Conservation (phyloP, 768 basidiomycete species). For the Suillus plorans region DNA sequence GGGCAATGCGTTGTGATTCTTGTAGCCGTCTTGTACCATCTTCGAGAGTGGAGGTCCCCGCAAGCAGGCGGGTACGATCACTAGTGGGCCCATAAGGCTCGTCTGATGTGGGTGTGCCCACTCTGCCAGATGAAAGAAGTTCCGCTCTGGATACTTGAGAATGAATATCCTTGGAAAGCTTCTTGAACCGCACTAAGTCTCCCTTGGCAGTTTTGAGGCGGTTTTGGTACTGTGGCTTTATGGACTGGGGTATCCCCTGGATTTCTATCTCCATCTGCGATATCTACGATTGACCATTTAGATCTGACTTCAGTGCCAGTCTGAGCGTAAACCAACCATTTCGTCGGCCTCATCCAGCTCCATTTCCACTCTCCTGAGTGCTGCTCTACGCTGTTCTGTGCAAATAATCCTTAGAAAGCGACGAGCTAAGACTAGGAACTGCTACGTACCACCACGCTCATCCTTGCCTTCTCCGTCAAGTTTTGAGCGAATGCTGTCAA, state of each 20-base stretch:
- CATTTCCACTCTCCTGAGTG: conserved; percentile 84
- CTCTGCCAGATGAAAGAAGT: conserved; percentile 58
- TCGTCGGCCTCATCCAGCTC: conserved; percentile 98
- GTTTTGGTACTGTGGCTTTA: conserved; percentile 72
- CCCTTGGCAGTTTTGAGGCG: conserved; percentile 76
- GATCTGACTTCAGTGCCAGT: background rate
- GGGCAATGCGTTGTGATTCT: conserved; percentile 87
- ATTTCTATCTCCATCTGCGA: conserved; percentile 99
- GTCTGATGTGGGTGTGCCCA: conserved; percentile 53
- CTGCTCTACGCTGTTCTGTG: conserved; percentile 78
- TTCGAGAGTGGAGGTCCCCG: conserved; percentile 75
- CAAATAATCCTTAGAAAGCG: conserved; percentile 4
- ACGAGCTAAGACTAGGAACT: conserved; percentile 3
- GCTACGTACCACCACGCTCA: conserved; percentile 63
- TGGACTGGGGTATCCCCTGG: conserved; percentile 87
- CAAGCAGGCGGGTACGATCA: conserved; percentile 78
- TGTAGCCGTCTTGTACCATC: conserved; percentile 84
- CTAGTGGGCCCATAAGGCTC: conserved; percentile 73
- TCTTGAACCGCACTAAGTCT: conserved; percentile 78
- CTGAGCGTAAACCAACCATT: conserved; percentile 58
- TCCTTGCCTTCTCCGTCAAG: conserved; percentile 69
- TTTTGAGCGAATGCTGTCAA: conserved; percentile 72
- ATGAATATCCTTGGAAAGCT: conserved; percentile 72
- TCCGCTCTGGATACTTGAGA: conserved; percentile 71
- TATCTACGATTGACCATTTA: conserved; percentile 49